Conservation (phyloP, 2,329 filamentous ascomycete genomes). For the Teratosphaeria zuluensis region DNA sequence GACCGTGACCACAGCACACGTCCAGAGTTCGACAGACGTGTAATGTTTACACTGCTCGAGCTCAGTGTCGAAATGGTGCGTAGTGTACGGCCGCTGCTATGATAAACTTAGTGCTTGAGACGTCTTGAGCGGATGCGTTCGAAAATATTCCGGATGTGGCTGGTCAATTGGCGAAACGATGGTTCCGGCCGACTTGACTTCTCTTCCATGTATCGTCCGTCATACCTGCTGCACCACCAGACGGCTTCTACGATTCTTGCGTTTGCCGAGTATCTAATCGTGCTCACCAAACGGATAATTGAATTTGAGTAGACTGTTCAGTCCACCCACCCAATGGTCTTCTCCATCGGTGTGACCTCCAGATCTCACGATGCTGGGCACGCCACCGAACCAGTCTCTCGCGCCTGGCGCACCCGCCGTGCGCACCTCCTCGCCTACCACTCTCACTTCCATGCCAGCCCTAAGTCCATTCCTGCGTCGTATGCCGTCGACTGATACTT, state of each 20-base stretch:
- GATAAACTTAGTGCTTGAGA: not conserved
- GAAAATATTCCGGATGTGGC: too few species aligned
- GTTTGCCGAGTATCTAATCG: not conserved
- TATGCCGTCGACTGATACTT: slow-evolving; percentile 42
- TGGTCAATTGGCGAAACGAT: too few species aligned
- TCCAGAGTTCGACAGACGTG: not conserved
- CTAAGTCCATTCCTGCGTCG: slow-evolving; percentile 34
- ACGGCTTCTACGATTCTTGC: not conserved
- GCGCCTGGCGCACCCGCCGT: slow-evolving; percentile 23
- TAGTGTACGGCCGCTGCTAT: not conserved
- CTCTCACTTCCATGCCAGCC: slow-evolving; percentile 60
- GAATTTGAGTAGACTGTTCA: slow-evolving; percentile 91
- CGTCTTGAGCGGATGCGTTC: too few species aligned
- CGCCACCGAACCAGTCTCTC: slow-evolving; percentile 59
- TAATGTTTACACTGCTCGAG: not conserved
- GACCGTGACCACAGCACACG: not conserved
- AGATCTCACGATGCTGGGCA: slow-evolving; percentile 76
- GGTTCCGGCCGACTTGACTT: too few species aligned
- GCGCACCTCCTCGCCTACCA: slow-evolving; percentile 75
- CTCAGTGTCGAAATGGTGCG: not conserved
- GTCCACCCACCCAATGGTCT: slow-evolving; percentile 90
- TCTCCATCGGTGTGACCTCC: slow-evolving; percentile 47
- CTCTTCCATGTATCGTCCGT: too few species aligned
- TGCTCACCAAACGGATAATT: slow-evolving; percentile 88
- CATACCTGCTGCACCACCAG: not conserved